These are phyloP conservation scores for Russula vinacea DNA, from an alignment of 768 basidiomycete species.

Conservation along the genomic window DNA sequence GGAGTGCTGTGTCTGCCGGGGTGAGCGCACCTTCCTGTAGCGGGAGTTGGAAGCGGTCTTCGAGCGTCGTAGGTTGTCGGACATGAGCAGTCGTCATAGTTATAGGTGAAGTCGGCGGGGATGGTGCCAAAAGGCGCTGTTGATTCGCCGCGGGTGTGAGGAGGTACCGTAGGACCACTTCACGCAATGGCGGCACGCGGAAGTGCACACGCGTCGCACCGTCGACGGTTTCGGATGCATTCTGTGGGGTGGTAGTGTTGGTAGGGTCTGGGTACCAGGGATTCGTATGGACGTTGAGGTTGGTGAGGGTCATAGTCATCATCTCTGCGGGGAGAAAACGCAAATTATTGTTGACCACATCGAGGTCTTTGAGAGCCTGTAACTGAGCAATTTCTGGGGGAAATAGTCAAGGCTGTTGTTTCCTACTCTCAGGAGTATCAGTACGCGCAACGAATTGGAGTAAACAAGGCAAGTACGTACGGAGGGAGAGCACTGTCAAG, in stretches of 20 bases:
- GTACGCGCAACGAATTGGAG: neutral
- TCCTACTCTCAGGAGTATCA: constrained; percentile 7
- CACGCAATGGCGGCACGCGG: constrained; percentile 26
- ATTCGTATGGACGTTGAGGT: constrained; percentile 28
- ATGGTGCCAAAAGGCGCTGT: neutral
- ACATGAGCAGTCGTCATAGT: neutral
- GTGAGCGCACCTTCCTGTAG: constrained; percentile 25
- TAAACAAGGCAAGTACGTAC: constrained; percentile 11
- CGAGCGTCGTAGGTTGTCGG: constrained; percentile 17
- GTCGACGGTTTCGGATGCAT: neutral
- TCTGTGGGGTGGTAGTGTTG: neutral
- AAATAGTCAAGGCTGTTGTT: constrained; percentile 26
- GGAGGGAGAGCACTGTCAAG: constrained; percentile 27
- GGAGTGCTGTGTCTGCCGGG: constrained; percentile 12
- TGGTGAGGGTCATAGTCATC: constrained; percentile 19
- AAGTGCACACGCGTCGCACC: constrained; percentile 6
- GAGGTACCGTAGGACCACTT: constrained; percentile 27
- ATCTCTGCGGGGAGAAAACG: constrained; percentile 29
- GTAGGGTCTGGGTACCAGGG: constrained; percentile 25
- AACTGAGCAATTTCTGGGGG: constrained; percentile 28
- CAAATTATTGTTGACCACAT: constrained; percentile 27
- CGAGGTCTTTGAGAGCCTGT: constrained; percentile 23
- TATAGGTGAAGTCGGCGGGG: neutral
- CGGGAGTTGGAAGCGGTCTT: constrained; percentile 22
- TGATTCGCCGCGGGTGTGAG: constrained; percentile 18